phyloP scores from a whole-genome alignment of 148 eudicot species.

The Chenopodium berlandieri region DNA sequence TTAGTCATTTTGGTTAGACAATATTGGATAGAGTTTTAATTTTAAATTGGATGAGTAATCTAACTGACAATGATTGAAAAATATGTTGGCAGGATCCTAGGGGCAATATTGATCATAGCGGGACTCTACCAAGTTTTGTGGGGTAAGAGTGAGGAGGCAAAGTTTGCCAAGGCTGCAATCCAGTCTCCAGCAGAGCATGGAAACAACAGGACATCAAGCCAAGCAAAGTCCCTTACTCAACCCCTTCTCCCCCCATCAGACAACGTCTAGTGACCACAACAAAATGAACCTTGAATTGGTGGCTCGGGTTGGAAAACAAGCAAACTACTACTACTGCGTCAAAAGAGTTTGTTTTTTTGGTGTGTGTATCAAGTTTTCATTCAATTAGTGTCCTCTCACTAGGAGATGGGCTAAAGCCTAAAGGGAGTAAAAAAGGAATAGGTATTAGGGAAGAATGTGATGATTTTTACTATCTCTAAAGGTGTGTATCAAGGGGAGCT shows the following conservation, averaged over 20 bases:
- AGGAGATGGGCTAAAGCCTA: slow-evolving; percentile 29
- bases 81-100: slow-evolving; percentile 67
- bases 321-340: slow-evolving; percentile 30
- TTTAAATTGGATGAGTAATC: neutral
- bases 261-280: slow-evolving; percentile 41
- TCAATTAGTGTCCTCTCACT: slow-evolving; percentile 35
- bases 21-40: neutral
- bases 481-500: slow-evolving; percentile 35
- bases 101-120: slow-evolving; percentile 82
- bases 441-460: slow-evolving; percentile 37
- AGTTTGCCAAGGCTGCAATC: slow-evolving; percentile 61
- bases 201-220: slow-evolving; percentile 45
- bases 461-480: slow-evolving; percentile 37
- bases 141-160: slow-evolving; percentile 87
- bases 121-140: slow-evolving; percentile 91
- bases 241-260: slow-evolving; percentile 77
- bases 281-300: neutral
- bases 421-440: slow-evolving; percentile 30
- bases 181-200: slow-evolving; percentile 54
- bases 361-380: slow-evolving; percentile 30
- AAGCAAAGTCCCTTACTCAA: slow-evolving; percentile 68
- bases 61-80: slow-evolving; percentile 13
- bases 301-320: slow-evolving; percentile 20
- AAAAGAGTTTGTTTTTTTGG: slow-evolving; percentile 18
- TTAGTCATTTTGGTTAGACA: neutral